phyloP scores from a whole-genome alignment of 2,329 filamentous ascomycete genomes.

The Simplicillium sp. region DNA sequence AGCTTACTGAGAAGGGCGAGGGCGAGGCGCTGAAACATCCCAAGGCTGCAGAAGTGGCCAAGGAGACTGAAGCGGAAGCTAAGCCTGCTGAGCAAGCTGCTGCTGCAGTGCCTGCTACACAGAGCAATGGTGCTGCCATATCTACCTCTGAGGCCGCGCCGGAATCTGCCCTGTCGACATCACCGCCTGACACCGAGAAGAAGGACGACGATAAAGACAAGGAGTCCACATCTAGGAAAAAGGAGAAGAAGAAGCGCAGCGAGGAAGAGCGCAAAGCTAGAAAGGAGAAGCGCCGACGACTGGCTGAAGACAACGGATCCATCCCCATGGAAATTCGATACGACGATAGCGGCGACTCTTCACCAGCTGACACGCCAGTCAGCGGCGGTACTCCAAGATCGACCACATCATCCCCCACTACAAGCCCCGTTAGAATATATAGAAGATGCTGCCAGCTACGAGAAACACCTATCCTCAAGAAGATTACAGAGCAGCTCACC shows the following conservation, averaged over 20 bases:
- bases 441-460: constrained; percentile 87
- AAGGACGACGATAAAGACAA: constrained; percentile 30
- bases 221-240: constrained; percentile 53
- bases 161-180: constrained; percentile 23
- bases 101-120: neutral
- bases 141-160: constrained; percentile 9
- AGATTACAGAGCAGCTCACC: constrained; percentile 80
- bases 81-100: constrained; percentile 4
- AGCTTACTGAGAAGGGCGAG: constrained; percentile 60
- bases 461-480: constrained; percentile 85
- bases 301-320: constrained; percentile 79
- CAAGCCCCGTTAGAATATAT: constrained; percentile 87
- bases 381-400: constrained; percentile 15
- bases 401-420: constrained; percentile 53
- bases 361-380: constrained; percentile 13
- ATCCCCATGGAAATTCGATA: constrained; percentile 75
- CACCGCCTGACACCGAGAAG: constrained; percentile 17
- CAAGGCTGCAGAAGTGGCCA: constrained; percentile 48
- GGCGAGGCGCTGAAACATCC: constrained; percentile 64
- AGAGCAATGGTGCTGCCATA: neutral
- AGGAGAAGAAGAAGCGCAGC: constrained; percentile 92
- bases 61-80: constrained; percentile 28
- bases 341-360: constrained; percentile 55
- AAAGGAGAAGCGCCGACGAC: constrained; percentile 77
- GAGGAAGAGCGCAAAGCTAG: constrained; percentile 88